Conservation (phyloP, 148 eudicot genomes). For the Oxyria digyna region DNA sequence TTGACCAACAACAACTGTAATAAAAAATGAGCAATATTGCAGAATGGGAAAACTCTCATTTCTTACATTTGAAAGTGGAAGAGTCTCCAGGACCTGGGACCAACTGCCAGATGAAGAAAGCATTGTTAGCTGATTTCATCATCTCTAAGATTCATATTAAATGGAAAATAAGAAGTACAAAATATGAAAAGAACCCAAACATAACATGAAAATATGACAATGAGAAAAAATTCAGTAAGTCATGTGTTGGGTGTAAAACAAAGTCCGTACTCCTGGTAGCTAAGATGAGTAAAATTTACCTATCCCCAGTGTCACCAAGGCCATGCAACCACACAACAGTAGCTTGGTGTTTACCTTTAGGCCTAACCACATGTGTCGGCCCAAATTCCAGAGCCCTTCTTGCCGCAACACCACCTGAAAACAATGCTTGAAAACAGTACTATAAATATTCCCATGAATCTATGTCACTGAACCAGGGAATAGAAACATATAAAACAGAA, state of each 20-base stretch:
- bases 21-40: not conserved
- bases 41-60: not conserved
- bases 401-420: constrained; percentile 48
- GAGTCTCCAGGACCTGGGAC: constrained; percentile 85
- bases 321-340: constrained; percentile 96
- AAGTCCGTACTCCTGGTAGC: not conserved
- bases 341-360: constrained; percentile 92
- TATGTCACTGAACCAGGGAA: not conserved
- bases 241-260: not conserved
- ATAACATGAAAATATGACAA: not conserved
- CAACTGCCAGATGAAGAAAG: constrained; percentile 45
- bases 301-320: constrained; percentile 88
- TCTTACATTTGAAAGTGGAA: constrained; percentile 93
- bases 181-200: not conserved
- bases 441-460: not conserved
- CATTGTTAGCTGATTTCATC: not conserved
- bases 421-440: constrained; percentile 7
- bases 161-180: not conserved
- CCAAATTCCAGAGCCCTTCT: constrained; percentile 78
- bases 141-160: not conserved
- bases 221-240: not conserved
- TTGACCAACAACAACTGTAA: constrained; percentile 8
- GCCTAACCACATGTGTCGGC: constrained; percentile 70
- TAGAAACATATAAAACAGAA: not conserved
- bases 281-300: constrained; percentile 25